These are phyloP conservation scores for Cercospora sp. DNA, from an alignment of 2,329 filamentous ascomycete genomes.

Conservation along the genomic window DNA sequence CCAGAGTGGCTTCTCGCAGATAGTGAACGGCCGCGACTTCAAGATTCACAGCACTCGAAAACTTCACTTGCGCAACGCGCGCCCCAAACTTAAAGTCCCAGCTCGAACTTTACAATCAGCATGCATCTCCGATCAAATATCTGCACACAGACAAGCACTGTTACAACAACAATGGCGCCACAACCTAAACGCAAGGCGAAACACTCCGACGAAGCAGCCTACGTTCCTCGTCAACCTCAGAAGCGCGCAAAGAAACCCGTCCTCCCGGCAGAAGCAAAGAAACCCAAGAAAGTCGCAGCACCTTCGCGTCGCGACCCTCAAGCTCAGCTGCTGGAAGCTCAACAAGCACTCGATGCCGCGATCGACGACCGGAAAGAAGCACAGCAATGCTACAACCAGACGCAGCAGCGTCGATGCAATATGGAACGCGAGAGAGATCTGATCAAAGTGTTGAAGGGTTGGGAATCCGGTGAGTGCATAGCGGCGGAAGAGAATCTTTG, in stretches of 20 bases:
- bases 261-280: background rate
- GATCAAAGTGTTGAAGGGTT: background rate
- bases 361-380: conserved; percentile 6
- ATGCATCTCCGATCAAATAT: background rate
- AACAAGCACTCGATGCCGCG: background rate
- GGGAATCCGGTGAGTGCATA: background rate
- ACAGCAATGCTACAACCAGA: background rate
- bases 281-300: background rate
- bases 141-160: background rate
- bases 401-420: background rate
- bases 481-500: background rate
- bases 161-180: background rate
- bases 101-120: background rate
- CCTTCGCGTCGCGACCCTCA: background rate
- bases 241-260: background rate
- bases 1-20: background rate
- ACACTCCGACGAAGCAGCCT: background rate
- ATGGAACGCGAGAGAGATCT: background rate
- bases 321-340: background rate
- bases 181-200: background rate
- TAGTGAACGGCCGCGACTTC: background rate
- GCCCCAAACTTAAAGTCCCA: background rate
- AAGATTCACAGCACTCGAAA: background rate
- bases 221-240: background rate
- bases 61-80: background rate